Conservation (phyloP, 305 asterid genomes). For the Fraxinus baroniana region DNA sequence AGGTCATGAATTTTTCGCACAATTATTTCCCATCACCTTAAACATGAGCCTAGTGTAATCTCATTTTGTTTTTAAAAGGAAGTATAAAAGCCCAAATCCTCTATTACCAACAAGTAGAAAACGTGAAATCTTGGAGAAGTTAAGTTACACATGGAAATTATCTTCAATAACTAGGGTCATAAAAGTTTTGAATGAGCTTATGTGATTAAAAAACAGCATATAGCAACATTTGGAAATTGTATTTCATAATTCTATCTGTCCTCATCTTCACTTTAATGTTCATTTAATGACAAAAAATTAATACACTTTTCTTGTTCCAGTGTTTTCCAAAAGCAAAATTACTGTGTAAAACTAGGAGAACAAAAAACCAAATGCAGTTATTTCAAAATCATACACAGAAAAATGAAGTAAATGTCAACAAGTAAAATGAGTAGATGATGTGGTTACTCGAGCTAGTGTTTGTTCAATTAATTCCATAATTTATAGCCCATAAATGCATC, state of each 20-base stretch:
- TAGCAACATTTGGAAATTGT: not conserved
- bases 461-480: not conserved
- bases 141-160: not conserved
- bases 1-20: not conserved
- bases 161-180: not conserved
- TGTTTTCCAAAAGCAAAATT: not conserved
- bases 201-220: not conserved
- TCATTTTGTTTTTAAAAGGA: not conserved
- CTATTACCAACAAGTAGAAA: not conserved
- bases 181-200: not conserved
- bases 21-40: not conserved
- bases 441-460: not conserved
- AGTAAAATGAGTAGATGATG: not conserved
- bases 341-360: not conserved
- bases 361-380: not conserved
- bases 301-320: not conserved
- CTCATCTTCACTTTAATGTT: not conserved
- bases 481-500: not conserved
- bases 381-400: not conserved
- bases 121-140: not conserved
- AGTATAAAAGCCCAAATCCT: not conserved
- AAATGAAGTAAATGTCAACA: not conserved
- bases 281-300: not conserved
- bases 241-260: not conserved
- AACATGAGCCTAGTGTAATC: not conserved